Evolutionary conservation across 1,284 basidiomycete species (phyloP).

Genomic region (Phenoliferia sp.): DNA sequence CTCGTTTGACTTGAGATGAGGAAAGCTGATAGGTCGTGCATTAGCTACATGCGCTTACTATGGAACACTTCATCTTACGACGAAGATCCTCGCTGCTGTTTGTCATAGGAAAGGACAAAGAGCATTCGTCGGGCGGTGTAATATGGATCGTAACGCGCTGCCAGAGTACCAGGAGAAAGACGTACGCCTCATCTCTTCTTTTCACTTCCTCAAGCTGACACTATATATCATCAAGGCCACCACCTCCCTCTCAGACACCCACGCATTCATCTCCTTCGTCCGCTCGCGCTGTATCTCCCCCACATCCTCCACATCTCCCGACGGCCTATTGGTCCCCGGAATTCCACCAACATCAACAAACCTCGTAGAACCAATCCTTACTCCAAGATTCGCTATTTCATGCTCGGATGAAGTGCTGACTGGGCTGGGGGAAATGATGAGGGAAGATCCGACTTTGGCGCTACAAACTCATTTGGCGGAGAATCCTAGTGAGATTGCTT

Average conservation of each 20-base stretch:
- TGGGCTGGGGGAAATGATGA: constrained; percentile 56
- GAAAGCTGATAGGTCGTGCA: constrained; percentile 56
- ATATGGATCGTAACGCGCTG: constrained; percentile 79
- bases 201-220: neutral
- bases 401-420: constrained; percentile 70
- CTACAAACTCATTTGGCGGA: constrained; percentile 95
- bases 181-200: neutral
- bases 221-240: constrained; percentile 8
- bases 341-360: constrained; percentile 25
- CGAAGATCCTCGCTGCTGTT: constrained; percentile 73
- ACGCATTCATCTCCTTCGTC: constrained; percentile 65
- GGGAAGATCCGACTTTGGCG: constrained; percentile 50
- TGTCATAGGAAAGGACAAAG: constrained; percentile 71
- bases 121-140: constrained; percentile 85
- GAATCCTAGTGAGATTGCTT: constrained; percentile 68
- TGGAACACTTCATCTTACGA: constrained; percentile 73
- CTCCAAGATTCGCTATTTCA: constrained; percentile 92
- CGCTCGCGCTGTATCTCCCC: constrained; percentile 42
- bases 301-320: constrained; percentile 10
- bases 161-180: constrained; percentile 68
- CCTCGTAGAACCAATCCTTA: constrained; percentile 83
- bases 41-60: constrained; percentile 82
- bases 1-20: neutral
- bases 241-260: constrained; percentile 58
- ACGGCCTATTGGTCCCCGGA: neutral